Conservation (phyloP, 2,329 filamentous ascomycete genomes). For the Lasiodiplodia theobromae region DNA sequence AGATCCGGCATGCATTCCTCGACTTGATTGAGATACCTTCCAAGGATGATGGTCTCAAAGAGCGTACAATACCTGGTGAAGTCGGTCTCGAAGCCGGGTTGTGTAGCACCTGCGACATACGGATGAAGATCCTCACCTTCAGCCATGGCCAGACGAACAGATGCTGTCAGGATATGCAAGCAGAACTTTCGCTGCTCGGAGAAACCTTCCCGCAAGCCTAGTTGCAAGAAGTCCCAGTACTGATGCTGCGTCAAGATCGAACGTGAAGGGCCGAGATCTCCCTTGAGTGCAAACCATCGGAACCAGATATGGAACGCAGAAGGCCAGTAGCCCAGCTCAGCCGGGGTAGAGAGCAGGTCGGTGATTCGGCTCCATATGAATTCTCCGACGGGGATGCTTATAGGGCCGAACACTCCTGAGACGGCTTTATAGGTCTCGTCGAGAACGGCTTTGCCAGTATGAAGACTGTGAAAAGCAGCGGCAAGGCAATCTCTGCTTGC, state of each 20-base stretch:
- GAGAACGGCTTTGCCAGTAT: background rate
- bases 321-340: conserved; percentile 5
- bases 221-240: conserved; percentile 51
- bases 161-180: conserved; percentile 53
- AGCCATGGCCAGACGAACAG: conserved; percentile 36
- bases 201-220: conserved; percentile 51
- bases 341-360: conserved; percentile 5
- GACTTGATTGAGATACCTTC: conserved; percentile 58
- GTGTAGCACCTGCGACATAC: conserved; percentile 5
- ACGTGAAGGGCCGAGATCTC: conserved; percentile 32
- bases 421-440: background rate
- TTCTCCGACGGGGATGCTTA: background rate
- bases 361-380: conserved; percentile 22
- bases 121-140: conserved; percentile 32
- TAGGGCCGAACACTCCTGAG: background rate
- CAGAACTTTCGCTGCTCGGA: conserved; percentile 56
- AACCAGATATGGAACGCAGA: conserved; percentile 44
- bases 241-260: conserved; percentile 39
- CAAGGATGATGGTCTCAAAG: conserved; percentile 57
- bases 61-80: conserved; percentile 54
- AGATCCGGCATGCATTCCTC: conserved; percentile 54
- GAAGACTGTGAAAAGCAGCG: conserved; percentile 19
- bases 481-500: conserved; percentile 22
- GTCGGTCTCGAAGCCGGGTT: conserved; percentile 38
- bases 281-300: conserved; percentile 42